Conservation (phyloP, 805 yeast species). For the Kodamaea nitidulidarum region DNA sequence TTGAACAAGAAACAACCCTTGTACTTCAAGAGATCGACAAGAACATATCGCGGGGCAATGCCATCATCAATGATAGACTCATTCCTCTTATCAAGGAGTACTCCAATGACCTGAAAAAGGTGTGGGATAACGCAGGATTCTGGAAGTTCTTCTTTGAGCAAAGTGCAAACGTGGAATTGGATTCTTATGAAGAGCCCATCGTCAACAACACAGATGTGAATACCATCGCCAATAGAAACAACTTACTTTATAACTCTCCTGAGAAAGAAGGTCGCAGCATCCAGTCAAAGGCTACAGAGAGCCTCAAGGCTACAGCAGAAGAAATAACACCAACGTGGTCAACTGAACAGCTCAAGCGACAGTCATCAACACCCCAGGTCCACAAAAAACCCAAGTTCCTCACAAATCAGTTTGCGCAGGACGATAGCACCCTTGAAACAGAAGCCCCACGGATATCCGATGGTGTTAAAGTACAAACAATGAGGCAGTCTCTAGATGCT, state of each 20-base stretch:
- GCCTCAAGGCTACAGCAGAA: constrained; percentile 11
- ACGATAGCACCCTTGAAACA: constrained; percentile 5
- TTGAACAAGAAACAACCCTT: constrained; percentile 77
- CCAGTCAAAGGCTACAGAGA: constrained; percentile 7
- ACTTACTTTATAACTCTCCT: constrained; percentile 8
- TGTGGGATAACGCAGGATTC: constrained; percentile 65
- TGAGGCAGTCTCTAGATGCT: constrained; percentile 29
- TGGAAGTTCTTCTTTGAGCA: constrained; percentile 78
- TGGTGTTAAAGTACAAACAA: constrained; percentile 19
- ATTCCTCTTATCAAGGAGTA: constrained; percentile 66
- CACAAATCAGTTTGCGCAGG: constrained; percentile 5
- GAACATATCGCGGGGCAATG: constrained; percentile 64
- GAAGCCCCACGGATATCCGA: constrained; percentile 8
- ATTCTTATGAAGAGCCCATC: constrained; percentile 46
- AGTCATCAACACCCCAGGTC: constrained; percentile 28
- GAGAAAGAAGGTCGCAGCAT: constrained; percentile 16
- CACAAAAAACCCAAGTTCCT: constrained; percentile 14
- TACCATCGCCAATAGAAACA: constrained; percentile 18
- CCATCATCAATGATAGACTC: constrained; percentile 60
- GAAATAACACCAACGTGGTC: constrained; percentile 36
- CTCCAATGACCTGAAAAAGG: constrained; percentile 51
- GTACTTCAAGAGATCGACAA: constrained; percentile 76
- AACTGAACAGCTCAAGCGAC: constrained; percentile 22
- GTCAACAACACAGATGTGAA: constrained; percentile 19
- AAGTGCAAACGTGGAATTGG: constrained; percentile 61